Percentiles rank a stretch among this genome's conserved stretches.
These are phyloP conservation scores for Henckelia pumila DNA, from an alignment of 257 asterid species.

Conservation along the genomic window DNA sequence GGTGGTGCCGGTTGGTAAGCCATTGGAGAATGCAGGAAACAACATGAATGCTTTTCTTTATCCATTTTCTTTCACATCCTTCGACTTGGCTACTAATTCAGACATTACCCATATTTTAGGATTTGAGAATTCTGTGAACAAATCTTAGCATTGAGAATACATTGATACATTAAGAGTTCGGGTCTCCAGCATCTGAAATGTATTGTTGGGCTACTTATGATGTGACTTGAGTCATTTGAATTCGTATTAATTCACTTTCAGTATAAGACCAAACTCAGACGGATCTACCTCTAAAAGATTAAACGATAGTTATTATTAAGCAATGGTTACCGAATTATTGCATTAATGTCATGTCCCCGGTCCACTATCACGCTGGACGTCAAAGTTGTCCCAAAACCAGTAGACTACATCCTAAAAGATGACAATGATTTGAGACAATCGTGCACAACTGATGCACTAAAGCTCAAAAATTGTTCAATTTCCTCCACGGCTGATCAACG, in stretches of 20 bases:
- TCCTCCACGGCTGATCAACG: too few relatives aligned
- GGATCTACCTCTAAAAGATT: background rate
- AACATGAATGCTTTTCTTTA: conserved; percentile 44
- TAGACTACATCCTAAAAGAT: background rate
- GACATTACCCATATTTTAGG: conserved; percentile 28
- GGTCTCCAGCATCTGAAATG: too few relatives aligned
- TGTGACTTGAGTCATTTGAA: background rate
- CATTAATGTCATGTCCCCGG: background rate
- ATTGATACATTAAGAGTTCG: background rate
- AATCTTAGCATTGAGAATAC: conserved; percentile 33
- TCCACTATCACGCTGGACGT: background rate
- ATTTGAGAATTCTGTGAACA: conserved; percentile 28
- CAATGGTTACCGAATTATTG: background rate
- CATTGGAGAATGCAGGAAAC: conserved; percentile 42
- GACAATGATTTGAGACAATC: background rate
- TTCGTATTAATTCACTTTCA: background rate
- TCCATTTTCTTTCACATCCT: conserved; percentile 54
- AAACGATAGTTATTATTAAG: too few relatives aligned
- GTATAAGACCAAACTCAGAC: background rate
- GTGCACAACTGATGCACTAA: background rate
- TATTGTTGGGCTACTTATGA: too few relatives aligned
- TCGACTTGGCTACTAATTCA: conserved; percentile 42
- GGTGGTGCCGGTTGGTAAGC: conserved; percentile 50
- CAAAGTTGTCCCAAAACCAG: background rate
- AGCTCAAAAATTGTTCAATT: too few relatives aligned